Conservation (phyloP, 768 basidiomycete genomes). For the Phlegmacium glaucopus region DNA sequence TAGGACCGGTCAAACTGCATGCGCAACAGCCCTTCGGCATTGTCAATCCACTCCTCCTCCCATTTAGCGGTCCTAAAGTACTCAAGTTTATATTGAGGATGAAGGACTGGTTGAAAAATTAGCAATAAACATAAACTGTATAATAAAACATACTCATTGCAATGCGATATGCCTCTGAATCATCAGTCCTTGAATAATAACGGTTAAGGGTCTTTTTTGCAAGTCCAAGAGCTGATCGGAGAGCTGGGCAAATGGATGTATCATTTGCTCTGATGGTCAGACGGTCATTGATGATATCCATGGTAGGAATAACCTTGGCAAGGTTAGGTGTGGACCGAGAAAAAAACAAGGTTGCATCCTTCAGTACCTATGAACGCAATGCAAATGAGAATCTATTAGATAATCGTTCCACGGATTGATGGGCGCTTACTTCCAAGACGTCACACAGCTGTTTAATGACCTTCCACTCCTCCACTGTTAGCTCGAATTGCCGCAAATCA, state of each 20-base stretch:
- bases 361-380: neutral
- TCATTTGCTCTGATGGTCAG: neutral
- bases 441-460: slow-evolving; percentile 1
- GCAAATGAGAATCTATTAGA: neutral
- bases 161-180: slow-evolving; percentile 28
- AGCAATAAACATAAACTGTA: too few species aligned
- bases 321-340: neutral
- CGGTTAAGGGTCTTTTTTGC: slow-evolving; percentile 26
- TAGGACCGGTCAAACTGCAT: too few species aligned
- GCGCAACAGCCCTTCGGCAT: too few species aligned
- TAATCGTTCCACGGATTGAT: neutral
- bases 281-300: slow-evolving; percentile 6
- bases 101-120: too few species aligned
- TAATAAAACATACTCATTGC: slow-evolving; percentile 38
- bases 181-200: slow-evolving; percentile 30
- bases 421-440: neutral
- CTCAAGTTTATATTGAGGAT: too few species aligned
- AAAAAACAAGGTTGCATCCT: slow-evolving; percentile 5
- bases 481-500: neutral
- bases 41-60: too few species aligned
- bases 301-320: slow-evolving; percentile 3
- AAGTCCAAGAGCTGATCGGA: slow-evolving; percentile 19
- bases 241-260: slow-evolving; percentile 7
- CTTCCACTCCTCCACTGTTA: neutral
- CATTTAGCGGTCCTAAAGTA: too few species aligned